Evolutionary conservation across 257 asterid species (phyloP), one percentile per base, ranked within the genome.

Genomic region (Solanum pinnatisectum): DNA sequence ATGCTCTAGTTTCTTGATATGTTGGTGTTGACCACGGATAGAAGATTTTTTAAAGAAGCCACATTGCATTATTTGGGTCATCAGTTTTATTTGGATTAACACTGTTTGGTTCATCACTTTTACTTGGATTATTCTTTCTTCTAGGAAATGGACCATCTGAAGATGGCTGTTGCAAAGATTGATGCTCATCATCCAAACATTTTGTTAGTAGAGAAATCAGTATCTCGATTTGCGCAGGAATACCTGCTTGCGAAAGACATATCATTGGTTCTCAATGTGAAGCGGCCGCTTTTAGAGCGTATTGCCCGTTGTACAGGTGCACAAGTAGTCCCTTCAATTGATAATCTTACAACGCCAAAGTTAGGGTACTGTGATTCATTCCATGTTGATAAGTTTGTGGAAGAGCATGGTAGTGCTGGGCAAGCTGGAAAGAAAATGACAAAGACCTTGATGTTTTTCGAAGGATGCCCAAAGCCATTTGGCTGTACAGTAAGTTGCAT

Each of bases 121-220:
- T 81, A 49, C 68, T 49, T 81, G 44, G 68, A 16, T 81, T 70
- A 27, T 27, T 81, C 85, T 81, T 81, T 46, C 20, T 81, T 87
- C 68, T 93, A 97, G 98, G 99, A 97, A 91, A 97, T 94, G 98
- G 99, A 97, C 92, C 98, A 97, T 96, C 96, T 97, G 84, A 97
- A 96, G 94, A 97, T 97, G 99, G 98, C 98, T 89, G 98, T 97
- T 86, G 97, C 99, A 59, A 97, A 95, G 92, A 96, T 97, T 82
- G 96, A 91, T 91, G 96, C 94, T 59, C 98, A 96, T 71, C 92
- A 92, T 81, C 99, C 99, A 65, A 93, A 94, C 91, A 92, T 97
- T 91, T 95, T 97, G 89, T 92, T 97, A 93, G 99, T 97, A 88
- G 99, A 97, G 94, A 97, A 96, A 94, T 95, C 99, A 23, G 99